Evolutionary conservation across 2,329 filamentous ascomycete genomes (phyloP), one percentile per base, ranked within the genome.

Genomic region (Aspergillus fumigatiaffinis): DNA sequence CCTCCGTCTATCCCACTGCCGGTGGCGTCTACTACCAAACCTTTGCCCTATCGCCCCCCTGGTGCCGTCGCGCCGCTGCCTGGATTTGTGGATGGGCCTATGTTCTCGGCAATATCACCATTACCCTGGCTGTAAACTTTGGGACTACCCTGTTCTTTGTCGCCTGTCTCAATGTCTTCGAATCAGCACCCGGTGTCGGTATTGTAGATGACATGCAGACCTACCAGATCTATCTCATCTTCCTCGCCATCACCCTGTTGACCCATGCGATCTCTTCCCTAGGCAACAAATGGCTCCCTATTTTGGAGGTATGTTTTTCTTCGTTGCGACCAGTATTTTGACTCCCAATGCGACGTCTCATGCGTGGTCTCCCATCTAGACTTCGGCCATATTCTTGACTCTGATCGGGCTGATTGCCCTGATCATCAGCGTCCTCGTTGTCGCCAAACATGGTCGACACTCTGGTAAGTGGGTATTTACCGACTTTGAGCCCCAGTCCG

Each of bases 91-190:
- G 87, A 4, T 90, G 87, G 87, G 71, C 87, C 23, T 92, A 89
- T 69, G 83, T 90, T 20, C 85, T 91, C 52, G 90, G 90, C 57
- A 92, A 92, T 75, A 87, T 91, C 71, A 91, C 87, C 63, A 92
- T 89, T 50, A 89, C 86, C 0, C 77, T 90, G 0, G 86, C 89
- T 5, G 88, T 88, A 1, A 90, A 90, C 68, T 90, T 92, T 64
- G 89, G 88, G 68, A 82, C 81, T n/a, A 75, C 81, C 3, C 72
- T 80, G 17, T 83, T 84, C 71, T 70, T 84, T 52, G 75, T 82
- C 61, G 79, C 77, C 49, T 83, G 81, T 62, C 75, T 84, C 68
- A 83, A 84, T 63, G 77, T 84, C 54, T 85, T 83, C 66, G 76
- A 80, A 59, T 70, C 71, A 51, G 73, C 72, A 10, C 71, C 75